Conservation (phyloP, 2,329 filamentous ascomycete genomes). For the Phaeosphaeria sp. region DNA sequence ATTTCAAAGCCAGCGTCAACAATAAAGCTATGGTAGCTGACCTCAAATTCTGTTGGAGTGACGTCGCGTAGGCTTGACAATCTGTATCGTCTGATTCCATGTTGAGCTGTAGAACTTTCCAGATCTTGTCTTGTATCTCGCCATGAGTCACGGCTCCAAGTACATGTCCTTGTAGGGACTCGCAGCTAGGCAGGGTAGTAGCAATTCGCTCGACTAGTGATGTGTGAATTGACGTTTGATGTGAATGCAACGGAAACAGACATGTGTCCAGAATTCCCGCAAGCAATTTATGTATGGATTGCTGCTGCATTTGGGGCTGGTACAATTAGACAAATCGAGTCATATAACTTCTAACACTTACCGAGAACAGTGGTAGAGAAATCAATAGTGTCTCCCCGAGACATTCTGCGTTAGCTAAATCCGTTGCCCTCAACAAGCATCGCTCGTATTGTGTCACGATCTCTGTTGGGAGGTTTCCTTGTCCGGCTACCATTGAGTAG, state of each 20-base stretch:
- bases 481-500: conserved; percentile 33
- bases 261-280: conserved; percentile 20
- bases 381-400: conserved; percentile 25
- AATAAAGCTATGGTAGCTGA: conserved; percentile 37
- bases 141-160: conserved; percentile 33
- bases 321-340: conserved; percentile 3
- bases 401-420: conserved; percentile 13
- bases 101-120: conserved; percentile 19
- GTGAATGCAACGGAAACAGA: conserved; percentile 6
- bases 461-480: conserved; percentile 20
- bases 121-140: conserved; percentile 27
- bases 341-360: conserved; percentile 16
- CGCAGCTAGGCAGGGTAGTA: conserved; percentile 13
- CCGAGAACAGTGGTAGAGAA: conserved; percentile 36
- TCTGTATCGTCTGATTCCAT: neutral
- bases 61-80: conserved; percentile 22
- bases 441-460: conserved; percentile 31
- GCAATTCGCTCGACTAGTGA: conserved; percentile 27
- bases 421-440: conserved; percentile 15
- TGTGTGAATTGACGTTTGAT: conserved; percentile 13
- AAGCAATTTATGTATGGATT: conserved; percentile 21
- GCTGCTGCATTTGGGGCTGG: conserved; percentile 28
- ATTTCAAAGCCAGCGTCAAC: conserved; percentile 30
- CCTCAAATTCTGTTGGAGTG: conserved; percentile 21
- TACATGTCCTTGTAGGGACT: conserved; percentile 25